Evolutionary conservation across 2,329 filamentous ascomycete genomes (phyloP), one percentile per base, ranked within the genome.

Genomic region (Chalara sp.): DNA sequence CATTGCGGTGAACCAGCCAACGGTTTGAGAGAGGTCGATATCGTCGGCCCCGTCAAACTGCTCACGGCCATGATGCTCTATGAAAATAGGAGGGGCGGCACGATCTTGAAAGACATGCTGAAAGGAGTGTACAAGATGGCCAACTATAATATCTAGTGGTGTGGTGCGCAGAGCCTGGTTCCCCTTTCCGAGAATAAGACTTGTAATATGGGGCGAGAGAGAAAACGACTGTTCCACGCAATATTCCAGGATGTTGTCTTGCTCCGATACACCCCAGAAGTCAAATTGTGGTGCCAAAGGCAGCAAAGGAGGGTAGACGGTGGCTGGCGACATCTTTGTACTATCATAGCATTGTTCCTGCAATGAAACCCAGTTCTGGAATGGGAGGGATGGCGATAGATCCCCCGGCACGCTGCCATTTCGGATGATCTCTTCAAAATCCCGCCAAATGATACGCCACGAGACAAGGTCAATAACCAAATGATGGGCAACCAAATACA

Each of bases 1-100:
- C 10, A 73, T 60, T 0, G 70, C 70, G 1, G 72, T 73, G 48
- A 74, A 74, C 72, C 71, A 74, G 6, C 72, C 72, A 1, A 73
- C 66, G 0, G 69, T 72, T 10, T 39, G 35, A 13, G 35, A 39
- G 35, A 39, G 35, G 43, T 73, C 65, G 10, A 68, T 53, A 0
- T 43, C 32, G 2, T 56, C 37, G 32, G 32, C 30, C 13, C 29
- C 11, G 12, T 64, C 61, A 58, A 62, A 67, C 1, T 64, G 53
- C 30, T 73, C 70, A 6, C 72, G 63, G 1, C 71, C 72, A 13
- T 74, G 71, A 0, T 66, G 63, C 51, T 73, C 70, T 35, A 61
- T 65, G 56, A 70, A 73, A 1, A 73, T 53, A 3, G 61, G 55
- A 2, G 71, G 70, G 0, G 59, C 29, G 0, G 55, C 12, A 5